phyloP scores from a whole-genome alignment of 345 rosid species.

The Boechera retrofracta region DNA sequence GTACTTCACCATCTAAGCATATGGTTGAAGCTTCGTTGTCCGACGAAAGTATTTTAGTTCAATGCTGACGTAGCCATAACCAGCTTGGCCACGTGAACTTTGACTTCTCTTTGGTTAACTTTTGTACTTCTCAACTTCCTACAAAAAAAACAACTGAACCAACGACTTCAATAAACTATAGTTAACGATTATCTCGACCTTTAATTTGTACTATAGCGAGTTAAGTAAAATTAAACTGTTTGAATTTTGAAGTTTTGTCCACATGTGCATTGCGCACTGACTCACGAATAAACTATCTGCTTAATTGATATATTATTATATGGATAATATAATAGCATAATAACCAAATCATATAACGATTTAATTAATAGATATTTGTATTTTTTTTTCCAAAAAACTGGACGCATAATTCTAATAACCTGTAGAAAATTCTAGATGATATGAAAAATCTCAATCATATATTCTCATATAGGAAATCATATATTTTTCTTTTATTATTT shows the following conservation, averaged over 20 bases:
- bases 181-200: background rate
- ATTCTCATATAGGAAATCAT: too few species aligned
- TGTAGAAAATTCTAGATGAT: too few species aligned
- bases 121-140: constrained; percentile 24
- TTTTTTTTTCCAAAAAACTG: too few species aligned
- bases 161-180: constrained; percentile 3
- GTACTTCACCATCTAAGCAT: constrained; percentile 31
- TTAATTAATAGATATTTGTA: too few species aligned
- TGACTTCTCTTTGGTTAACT: constrained; percentile 29
- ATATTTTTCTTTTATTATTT: too few species aligned
- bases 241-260: background rate
- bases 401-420: too few species aligned
- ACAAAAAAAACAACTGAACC: background rate
- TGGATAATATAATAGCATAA: background rate
- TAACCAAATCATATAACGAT: background rate
- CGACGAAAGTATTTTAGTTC: constrained; percentile 18
- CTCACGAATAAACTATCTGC: background rate
- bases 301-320: background rate
- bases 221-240: constrained; percentile 1
- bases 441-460: too few species aligned
- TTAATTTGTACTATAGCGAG: constrained; percentile 14
- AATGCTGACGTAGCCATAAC: constrained; percentile 19
- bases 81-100: constrained; percentile 41
- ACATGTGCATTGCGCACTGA: too few species aligned
- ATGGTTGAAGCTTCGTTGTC: constrained; percentile 44